These are phyloP conservation scores for Talaromyces amestolkiae DNA, from an alignment of 2,329 filamentous ascomycete species.

Conservation along the genomic window DNA sequence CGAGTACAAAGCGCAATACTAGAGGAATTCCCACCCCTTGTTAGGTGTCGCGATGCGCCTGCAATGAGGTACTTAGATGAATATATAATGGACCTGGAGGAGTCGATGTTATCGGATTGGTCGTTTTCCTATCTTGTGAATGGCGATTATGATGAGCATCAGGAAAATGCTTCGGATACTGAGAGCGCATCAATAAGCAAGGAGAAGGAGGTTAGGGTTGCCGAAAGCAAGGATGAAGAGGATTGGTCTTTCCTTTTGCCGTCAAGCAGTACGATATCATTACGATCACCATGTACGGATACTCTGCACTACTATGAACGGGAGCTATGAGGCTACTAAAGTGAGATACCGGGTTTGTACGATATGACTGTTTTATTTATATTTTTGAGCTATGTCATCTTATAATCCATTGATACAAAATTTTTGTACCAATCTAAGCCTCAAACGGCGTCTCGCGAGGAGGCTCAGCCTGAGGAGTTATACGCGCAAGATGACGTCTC, in stretches of 20 bases:
- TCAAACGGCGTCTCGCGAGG: conserved; percentile 69
- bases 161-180: background rate
- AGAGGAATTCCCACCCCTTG: conserved; percentile 13
- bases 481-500: conserved; percentile 73
- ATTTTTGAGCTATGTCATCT: no score
- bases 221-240: conserved; percentile 7
- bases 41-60: conserved; percentile 11
- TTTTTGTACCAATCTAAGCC: conserved; percentile 18
- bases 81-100: background rate
- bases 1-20: conserved; percentile 8
- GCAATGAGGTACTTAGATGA: conserved; percentile 14
- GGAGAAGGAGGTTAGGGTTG: background rate
- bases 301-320: background rate
- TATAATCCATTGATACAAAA: no score
- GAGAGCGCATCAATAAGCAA: background rate
- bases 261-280: background rate
- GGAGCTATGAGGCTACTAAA: background rate
- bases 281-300: background rate
- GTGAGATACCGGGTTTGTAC: background rate
- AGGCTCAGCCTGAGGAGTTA: conserved; percentile 77
- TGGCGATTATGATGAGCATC: background rate
- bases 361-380: background rate
- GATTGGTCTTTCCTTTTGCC: background rate
- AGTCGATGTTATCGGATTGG: background rate
- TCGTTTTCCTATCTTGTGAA: background rate